Base-by-base conservation (phyloP, 2,329 filamentous ascomycete species). In the Ophiostoma sp. region DNA sequence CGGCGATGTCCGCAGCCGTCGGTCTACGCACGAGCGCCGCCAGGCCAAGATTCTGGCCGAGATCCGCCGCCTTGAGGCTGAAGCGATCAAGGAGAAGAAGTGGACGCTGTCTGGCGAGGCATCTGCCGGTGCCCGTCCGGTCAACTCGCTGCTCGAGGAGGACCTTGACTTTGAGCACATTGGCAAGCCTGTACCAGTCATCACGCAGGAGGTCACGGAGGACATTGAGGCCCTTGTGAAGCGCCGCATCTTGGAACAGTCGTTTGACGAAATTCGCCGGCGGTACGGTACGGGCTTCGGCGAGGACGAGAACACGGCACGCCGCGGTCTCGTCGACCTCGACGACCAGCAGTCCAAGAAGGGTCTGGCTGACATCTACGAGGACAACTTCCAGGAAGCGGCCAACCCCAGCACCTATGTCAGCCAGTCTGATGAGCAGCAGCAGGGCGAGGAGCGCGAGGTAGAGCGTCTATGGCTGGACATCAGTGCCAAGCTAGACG, bases 121-220 rank as follows among this genome's bases (percentile, higher is more conserved):
- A 4, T 85, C 87, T 65, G 94, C 92, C 1, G 83, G 83, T 0
- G 92, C 95, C 73, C 86, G 95, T 47, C 95, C 95, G 0, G 77
- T 92, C 67, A 98, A 99, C 80, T 97, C 94, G 0, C 84, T 99
- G 2, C 86, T 99, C 0, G 93, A 98, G 76, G 88, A 98, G 79
- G 93, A 98, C 74, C 85, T 99, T 40, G 94, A 98, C 72, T 99
- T 98, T 76, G 95, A 99, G 79, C 88, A 96, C 74, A 87, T 92
- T 36, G 95, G 95, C 75, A 99, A 98, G 77, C 94, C 95, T 0
- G 90, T 98, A 0, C 92, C 94, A 1, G 91, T 98, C 70, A 93
- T 97, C 76, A 98, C 95, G 0, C 89, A 91, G 58, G 93, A 97
- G 77, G 84, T 96, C 55, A 96, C 88, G 67, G 93, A 97, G 77